Evolutionary conservation across 2,329 filamentous ascomycete species (phyloP).

Genomic region (Sporothrix euskadiensis): DNA sequence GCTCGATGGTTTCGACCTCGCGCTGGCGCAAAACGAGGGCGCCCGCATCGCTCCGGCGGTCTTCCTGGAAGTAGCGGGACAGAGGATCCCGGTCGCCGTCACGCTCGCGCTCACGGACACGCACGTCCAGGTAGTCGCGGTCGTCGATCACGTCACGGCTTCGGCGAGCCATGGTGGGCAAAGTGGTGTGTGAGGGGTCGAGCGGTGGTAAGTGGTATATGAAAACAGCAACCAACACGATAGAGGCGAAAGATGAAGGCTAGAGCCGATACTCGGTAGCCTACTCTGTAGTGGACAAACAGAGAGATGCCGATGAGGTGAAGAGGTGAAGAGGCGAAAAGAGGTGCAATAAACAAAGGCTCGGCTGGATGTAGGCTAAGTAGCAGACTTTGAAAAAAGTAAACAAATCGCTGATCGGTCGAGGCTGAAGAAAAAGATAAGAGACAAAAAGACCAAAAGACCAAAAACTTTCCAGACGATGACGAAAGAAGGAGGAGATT

Average conservation of each 20-base stretch:
- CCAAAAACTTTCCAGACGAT: not conserved
- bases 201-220: not conserved
- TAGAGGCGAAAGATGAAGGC: not conserved
- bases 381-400: not conserved
- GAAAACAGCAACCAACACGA: not conserved
- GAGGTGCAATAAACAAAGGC: not conserved
- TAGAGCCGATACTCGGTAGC: not conserved
- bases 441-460: not conserved
- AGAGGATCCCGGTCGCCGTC: constrained; percentile 49
- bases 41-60: constrained; percentile 49
- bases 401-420: constrained; percentile 8
- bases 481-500: not conserved
- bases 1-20: constrained; percentile 57
- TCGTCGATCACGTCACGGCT: constrained; percentile 30
- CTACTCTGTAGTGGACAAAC: not conserved
- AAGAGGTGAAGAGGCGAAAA: not conserved
- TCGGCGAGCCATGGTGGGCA: constrained; percentile 28
- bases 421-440: not conserved
- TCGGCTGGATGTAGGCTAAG: not conserved
- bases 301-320: not conserved
- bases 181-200: not conserved
- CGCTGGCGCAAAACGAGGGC: constrained; percentile 56
- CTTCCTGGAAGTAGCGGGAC: constrained; percentile 55
- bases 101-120: constrained; percentile 46
- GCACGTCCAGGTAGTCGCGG: constrained; percentile 31